Conservation (phyloP, 2,329 filamentous ascomycete species). For the Kalmusia sp. region DNA sequence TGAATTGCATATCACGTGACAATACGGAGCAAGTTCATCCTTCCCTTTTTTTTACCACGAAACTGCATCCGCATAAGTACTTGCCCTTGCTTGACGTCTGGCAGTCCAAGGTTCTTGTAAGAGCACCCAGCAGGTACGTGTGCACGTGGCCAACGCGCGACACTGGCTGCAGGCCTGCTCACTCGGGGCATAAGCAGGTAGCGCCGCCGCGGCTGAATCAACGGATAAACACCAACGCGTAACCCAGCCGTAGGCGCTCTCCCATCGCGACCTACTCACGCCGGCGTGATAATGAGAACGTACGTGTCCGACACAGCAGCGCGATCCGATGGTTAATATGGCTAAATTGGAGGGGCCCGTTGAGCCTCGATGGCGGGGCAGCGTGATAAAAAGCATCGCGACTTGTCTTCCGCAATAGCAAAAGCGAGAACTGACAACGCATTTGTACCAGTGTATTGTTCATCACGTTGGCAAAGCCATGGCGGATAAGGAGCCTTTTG, state of each 20-base stretch:
- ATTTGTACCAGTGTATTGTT: background rate
- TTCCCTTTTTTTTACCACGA: no score
- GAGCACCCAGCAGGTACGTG: no score
- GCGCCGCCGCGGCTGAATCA: background rate
- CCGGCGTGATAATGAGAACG: conserved; percentile 15
- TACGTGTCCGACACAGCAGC: conserved; percentile 28
- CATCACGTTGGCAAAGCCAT: conserved; percentile 21
- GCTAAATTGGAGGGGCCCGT: conserved; percentile 27
- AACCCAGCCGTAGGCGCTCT: no score
- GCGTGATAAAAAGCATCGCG: conserved; percentile 32
- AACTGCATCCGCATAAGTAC: no score
- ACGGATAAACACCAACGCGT: background rate
- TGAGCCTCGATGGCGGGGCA: conserved; percentile 30
- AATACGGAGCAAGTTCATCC: no score
- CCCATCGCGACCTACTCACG: conserved; percentile 13
- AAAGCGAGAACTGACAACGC: no score
- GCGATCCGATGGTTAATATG: conserved; percentile 45
- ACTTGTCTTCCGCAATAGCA: conserved; percentile 17
- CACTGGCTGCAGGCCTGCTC: no score
- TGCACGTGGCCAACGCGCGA: no score
- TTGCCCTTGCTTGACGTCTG: no score
- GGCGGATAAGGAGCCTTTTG: conserved; percentile 63
- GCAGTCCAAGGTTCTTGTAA: no score
- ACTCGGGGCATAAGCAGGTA: no score
- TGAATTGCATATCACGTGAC: no score